Conservation (phyloP, 2,329 filamentous ascomycete genomes). For the Diaporthe citrichinensis region DNA sequence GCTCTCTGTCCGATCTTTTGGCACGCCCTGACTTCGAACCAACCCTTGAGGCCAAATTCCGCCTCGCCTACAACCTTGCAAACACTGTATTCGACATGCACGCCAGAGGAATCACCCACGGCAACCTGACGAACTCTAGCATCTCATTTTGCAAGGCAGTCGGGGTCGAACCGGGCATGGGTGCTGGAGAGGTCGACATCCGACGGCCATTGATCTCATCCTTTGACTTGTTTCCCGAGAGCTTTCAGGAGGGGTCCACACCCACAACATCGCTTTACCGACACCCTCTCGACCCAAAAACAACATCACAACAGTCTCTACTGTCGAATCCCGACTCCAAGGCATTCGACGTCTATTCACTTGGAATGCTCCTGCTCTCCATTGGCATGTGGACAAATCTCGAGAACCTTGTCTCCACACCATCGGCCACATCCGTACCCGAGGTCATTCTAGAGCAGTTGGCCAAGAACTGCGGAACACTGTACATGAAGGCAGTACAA, state of each 20-base stretch:
- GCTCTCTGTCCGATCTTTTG: conserved; percentile 69
- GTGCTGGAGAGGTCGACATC: conserved; percentile 69
- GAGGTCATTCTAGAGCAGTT: conserved; percentile 75
- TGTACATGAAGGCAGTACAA: conserved; percentile 82
- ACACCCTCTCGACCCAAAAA: conserved; percentile 75
- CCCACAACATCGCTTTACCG: conserved; percentile 65
- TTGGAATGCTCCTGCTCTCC: conserved; percentile 80
- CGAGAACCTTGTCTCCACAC: conserved; percentile 63
- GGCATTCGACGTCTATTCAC: conserved; percentile 78
- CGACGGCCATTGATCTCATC: conserved; percentile 79
- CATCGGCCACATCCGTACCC: conserved; percentile 65
- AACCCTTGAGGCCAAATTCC: conserved; percentile 81
- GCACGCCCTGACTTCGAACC: conserved; percentile 69
- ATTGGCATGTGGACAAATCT: conserved; percentile 83
- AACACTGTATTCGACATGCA: conserved; percentile 83
- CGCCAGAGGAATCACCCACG: conserved; percentile 77
- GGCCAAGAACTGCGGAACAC: conserved; percentile 77
- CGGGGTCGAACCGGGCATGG: conserved; percentile 57
- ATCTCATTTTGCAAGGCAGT: conserved; percentile 73
- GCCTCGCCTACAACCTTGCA: conserved; percentile 79
- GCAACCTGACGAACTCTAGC: conserved; percentile 77
- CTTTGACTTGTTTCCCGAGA: conserved; percentile 79
- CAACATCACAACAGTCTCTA: conserved; percentile 60
- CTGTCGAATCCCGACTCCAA: conserved; percentile 68
- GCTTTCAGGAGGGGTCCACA: conserved; percentile 51